These are phyloP conservation scores for Aschersonia sp. DNA, from an alignment of 2,329 filamentous ascomycete species.

Conservation along the genomic window DNA sequence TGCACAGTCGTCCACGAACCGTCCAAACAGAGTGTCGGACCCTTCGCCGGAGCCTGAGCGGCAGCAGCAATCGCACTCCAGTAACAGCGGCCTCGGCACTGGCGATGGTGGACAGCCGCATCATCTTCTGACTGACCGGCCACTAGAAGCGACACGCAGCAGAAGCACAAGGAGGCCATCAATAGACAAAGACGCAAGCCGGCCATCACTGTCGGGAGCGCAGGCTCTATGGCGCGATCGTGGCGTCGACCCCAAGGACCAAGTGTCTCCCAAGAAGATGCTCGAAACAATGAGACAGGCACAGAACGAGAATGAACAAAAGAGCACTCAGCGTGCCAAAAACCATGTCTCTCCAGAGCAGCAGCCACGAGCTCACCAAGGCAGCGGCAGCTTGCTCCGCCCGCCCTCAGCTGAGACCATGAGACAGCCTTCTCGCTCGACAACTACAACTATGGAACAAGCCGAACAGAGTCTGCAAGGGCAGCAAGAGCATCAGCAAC, in stretches of 20 bases:
- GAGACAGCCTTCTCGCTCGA: background rate
- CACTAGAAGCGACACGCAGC: background rate
- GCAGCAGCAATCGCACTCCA: background rate
- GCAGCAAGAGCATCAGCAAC: background rate
- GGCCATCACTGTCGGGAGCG: background rate
- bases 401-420: background rate
- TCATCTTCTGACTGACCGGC: background rate
- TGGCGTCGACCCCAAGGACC: background rate
- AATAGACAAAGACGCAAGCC: background rate
- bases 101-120: background rate
- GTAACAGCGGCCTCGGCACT: background rate
- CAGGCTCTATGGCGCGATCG: background rate
- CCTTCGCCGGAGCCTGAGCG: background rate
- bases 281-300: background rate
- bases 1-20: background rate
- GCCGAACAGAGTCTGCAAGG: background rate
- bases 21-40: background rate
- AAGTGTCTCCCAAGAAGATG: background rate
- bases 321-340: background rate
- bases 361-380: background rate
- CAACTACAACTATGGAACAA: background rate
- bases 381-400: background rate
- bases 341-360: background rate
- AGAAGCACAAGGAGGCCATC: background rate
- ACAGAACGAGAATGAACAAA: background rate